Evolutionary conservation across 169 alveolate genomes (phyloP).

Genomic region (Cryptosporidium bovis): DNA sequence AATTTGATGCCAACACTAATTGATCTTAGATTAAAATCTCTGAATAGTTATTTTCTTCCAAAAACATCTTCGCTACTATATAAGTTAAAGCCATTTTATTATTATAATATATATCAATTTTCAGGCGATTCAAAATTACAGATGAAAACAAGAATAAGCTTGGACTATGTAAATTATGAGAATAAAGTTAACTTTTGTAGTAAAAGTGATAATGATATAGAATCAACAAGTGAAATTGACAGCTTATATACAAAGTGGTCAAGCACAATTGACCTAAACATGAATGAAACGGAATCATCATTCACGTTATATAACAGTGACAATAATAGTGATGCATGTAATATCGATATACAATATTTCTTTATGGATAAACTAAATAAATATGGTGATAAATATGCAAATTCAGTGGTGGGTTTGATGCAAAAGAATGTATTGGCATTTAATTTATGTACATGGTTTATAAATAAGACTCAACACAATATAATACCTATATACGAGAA

Average conservation of each 20-base stretch:
- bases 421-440: slow-evolving; percentile 43
- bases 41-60: background rate
- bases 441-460: slow-evolving; percentile 52
- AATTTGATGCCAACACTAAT: slow-evolving; percentile 43
- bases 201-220: background rate
- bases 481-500: slow-evolving; percentile 52
- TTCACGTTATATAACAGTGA: slow-evolving; percentile 14
- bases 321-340: background rate
- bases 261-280: slow-evolving; percentile 18
- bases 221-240: background rate
- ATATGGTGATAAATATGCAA: background rate
- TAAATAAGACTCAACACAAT: slow-evolving; percentile 42
- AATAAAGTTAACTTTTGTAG: background rate
- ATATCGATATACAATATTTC: slow-evolving; percentile 34
- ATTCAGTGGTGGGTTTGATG: slow-evolving; percentile 19
- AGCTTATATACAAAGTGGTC: slow-evolving; percentile 37
- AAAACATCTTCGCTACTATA: slow-evolving; percentile 10
- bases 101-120: slow-evolving; percentile 50
- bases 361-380: slow-evolving; percentile 2
- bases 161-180: background rate
- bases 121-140: slow-evolving; percentile 42
- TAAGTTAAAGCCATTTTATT: slow-evolving; percentile 38
- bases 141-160: slow-evolving; percentile 22
- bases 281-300: slow-evolving; percentile 17
- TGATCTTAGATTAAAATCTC: slow-evolving; percentile 22